A percentile compares a stretch with the other conserved stretches of the same genome.
phyloP scores from a whole-genome alignment of 495 filamentous ascomycete species.

The Daldinia childiae region DNA sequence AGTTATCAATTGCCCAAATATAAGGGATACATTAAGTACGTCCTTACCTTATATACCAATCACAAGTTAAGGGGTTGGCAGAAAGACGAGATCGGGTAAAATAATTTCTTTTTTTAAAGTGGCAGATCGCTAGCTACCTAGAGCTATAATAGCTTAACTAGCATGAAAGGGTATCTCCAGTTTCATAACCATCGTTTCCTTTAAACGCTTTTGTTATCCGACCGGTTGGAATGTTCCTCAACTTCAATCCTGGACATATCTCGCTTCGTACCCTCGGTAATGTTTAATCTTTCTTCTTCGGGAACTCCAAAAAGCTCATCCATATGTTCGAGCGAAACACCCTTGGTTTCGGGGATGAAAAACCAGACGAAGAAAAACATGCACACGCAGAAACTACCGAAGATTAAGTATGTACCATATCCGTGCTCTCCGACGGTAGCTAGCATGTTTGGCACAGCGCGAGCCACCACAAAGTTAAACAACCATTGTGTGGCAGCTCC shows the following conservation, averaged over 20 bases:
- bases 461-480: slow-evolving; percentile 75
- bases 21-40: too few species aligned
- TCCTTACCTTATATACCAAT: too few species aligned
- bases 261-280: slow-evolving; percentile 20
- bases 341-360: slow-evolving; percentile 79
- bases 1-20: too few species aligned
- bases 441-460: slow-evolving; percentile 70
- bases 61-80: too few species aligned
- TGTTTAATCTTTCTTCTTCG: slow-evolving; percentile 20
- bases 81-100: neutral
- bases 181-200: neutral
- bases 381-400: slow-evolving; percentile 69
- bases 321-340: slow-evolving; percentile 62
- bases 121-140: neutral
- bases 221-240: slow-evolving; percentile 32
- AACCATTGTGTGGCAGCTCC: slow-evolving; percentile 77
- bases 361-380: slow-evolving; percentile 77
- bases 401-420: slow-evolving; percentile 68
- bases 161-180: slow-evolving; percentile 20
- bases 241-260: slow-evolving; percentile 27
- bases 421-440: slow-evolving; percentile 68
- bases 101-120: neutral
- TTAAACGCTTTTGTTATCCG: slow-evolving; percentile 33
- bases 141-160: neutral
- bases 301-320: slow-evolving; percentile 61